phyloP scores from a whole-genome alignment of 2,329 filamentous ascomycete species.

The Ophiostoma sp. region DNA sequence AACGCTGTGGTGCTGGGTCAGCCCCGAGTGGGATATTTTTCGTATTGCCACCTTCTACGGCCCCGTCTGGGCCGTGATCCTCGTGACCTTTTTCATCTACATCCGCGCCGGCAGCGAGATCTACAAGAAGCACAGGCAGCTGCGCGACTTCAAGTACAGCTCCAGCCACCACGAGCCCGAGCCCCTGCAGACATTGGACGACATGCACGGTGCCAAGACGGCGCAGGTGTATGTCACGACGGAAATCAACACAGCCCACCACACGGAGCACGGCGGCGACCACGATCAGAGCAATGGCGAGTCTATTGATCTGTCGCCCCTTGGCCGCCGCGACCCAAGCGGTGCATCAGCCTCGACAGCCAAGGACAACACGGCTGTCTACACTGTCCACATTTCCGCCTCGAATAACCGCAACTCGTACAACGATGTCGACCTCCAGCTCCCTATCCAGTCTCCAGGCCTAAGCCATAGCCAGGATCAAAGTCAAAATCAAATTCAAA shows the following conservation, averaged over 20 bases:
- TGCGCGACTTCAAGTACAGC: slow-evolving; percentile 52
- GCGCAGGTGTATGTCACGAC: slow-evolving; percentile 61
- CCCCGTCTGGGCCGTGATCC: slow-evolving; percentile 61
- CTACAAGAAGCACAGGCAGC: slow-evolving; percentile 59
- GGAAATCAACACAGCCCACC: slow-evolving; percentile 35
- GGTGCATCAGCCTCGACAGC: not conserved
- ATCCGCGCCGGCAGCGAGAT: slow-evolving; percentile 61
- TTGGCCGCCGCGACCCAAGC: slow-evolving; percentile 18
- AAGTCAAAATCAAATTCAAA: not conserved
- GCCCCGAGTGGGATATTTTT: slow-evolving; percentile 60
- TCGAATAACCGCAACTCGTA: slow-evolving; percentile 27
- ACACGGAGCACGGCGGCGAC: not conserved
- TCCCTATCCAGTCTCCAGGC: not conserved
- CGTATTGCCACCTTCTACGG: slow-evolving; percentile 71
- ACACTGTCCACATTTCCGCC: slow-evolving; percentile 49
- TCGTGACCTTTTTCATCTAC: slow-evolving; percentile 60
- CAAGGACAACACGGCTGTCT: slow-evolving; percentile 30
- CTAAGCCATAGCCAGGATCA: not conserved
- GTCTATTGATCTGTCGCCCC: slow-evolving; percentile 34
- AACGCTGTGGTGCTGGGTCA: slow-evolving; percentile 76
- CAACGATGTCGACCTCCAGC: not conserved
- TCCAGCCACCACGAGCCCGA: slow-evolving; percentile 41
- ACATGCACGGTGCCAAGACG: slow-evolving; percentile 49
- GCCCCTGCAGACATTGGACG: slow-evolving; percentile 36
- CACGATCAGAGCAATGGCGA: slow-evolving; percentile 15